These are phyloP conservation scores for Fusarium tricinctum DNA, from an alignment of 2,329 filamentous ascomycete genomes.

Conservation along the genomic window DNA sequence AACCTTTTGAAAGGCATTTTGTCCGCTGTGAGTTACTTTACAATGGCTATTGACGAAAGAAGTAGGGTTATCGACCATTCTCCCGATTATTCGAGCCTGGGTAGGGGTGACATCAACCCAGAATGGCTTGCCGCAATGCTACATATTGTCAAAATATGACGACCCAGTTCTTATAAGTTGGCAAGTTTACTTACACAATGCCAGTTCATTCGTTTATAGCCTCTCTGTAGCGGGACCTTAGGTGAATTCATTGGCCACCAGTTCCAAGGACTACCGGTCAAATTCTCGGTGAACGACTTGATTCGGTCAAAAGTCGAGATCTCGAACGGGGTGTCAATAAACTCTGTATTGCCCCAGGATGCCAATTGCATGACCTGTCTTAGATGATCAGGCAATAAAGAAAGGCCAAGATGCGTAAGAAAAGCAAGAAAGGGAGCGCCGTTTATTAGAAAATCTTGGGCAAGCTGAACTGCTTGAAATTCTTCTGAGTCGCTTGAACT, in stretches of 20 bases:
- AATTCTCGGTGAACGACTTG: background rate
- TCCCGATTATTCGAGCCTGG: slow-evolving; percentile 1
- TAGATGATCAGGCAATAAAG: slow-evolving; percentile 6
- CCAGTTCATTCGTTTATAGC: slow-evolving; percentile 13
- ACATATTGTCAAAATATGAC: background rate
- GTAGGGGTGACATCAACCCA: slow-evolving; percentile 6
- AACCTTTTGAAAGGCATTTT: background rate
- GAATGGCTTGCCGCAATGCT: slow-evolving; percentile 11
- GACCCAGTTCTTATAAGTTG: background rate
- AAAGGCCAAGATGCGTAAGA: slow-evolving; percentile 4
- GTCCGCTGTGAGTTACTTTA: background rate
- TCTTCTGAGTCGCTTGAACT: background rate
- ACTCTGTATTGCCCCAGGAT: background rate
- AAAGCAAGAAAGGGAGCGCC: slow-evolving; percentile 6
- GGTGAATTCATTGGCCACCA: slow-evolving; percentile 12
- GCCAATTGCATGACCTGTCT: slow-evolving; percentile 11
- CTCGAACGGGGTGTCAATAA: background rate
- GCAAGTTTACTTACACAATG: slow-evolving; percentile 1
- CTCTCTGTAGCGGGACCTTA: background rate
- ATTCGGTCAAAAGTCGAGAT: background rate
- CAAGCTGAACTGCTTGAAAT: background rate
- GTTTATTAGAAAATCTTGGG: slow-evolving; percentile 1
- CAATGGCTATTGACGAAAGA: background rate
- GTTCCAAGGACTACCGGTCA: slow-evolving; percentile 14
- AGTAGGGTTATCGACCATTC: background rate